Conservation (phyloP, 352 stramenopile species). For the Phytophthora quininea region DNA sequence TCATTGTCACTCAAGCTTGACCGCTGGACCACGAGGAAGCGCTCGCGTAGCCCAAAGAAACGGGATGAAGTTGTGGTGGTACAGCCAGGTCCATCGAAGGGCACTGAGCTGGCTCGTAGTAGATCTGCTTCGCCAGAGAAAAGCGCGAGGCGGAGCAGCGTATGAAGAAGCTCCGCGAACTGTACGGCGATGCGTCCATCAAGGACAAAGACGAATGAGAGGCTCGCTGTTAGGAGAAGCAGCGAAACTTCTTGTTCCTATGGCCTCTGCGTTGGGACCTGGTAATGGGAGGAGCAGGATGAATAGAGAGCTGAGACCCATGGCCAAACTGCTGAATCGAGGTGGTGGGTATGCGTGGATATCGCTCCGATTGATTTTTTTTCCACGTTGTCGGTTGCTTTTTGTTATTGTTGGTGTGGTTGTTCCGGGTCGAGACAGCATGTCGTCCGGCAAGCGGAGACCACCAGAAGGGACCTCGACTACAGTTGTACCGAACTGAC, state of each 20-base stretch:
- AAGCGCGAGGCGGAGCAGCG: constrained; percentile 62
- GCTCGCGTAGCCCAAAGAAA: constrained; percentile 72
- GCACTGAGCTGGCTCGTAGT: constrained; percentile 26
- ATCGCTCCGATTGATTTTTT: not conserved
- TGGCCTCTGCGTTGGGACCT: not conserved
- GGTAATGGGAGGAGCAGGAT: too few species aligned
- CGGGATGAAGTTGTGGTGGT: constrained; percentile 55
- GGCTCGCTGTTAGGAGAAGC: not conserved
- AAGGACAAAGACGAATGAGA: constrained; percentile 37
- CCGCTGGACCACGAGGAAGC: constrained; percentile 79
- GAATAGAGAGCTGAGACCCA: not conserved
- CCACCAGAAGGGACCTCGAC: not conserved
- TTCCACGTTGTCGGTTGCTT: not conserved
- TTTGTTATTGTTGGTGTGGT: not conserved
- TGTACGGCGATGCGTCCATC: constrained; percentile 83
- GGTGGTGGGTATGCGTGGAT: constrained; percentile 8
- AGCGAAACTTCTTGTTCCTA: not conserved
- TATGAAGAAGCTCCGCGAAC: constrained; percentile 67
- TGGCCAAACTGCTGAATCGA: not conserved
- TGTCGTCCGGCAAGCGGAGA: not conserved
- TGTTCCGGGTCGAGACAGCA: not conserved
- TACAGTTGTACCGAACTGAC: not conserved
- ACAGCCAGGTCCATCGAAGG: constrained; percentile 39
- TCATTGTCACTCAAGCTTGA: constrained; percentile 92
- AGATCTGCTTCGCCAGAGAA: constrained; percentile 38